Evolutionary conservation across 169 alveolate species (phyloP).

Genomic region (Plasmodium fragile): DNA sequence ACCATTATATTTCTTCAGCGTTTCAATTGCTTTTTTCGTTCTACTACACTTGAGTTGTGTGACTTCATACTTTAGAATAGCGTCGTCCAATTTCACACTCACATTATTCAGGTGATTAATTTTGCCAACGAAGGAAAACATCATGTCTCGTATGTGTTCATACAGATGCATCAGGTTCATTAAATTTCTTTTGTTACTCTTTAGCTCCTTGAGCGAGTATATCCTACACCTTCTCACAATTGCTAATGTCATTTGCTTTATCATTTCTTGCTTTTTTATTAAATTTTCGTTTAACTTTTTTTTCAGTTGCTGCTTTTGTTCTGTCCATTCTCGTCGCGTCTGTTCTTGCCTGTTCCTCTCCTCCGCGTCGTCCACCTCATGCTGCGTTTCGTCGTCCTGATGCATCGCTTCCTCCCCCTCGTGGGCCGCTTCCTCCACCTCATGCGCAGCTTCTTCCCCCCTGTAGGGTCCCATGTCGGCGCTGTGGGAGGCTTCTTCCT

Average conservation of each 20-base stretch:
- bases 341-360: background rate
- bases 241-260: slow-evolving; percentile 25
- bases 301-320: slow-evolving; percentile 15
- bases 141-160: slow-evolving; percentile 28
- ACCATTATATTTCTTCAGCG: slow-evolving; percentile 26
- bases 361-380: background rate
- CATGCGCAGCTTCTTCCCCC: background rate
- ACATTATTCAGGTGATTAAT: slow-evolving; percentile 43
- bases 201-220: slow-evolving; percentile 20
- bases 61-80: slow-evolving; percentile 39
- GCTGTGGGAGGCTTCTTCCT: background rate
- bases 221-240: slow-evolving; percentile 45
- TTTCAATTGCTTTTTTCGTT: slow-evolving; percentile 69
- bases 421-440: background rate
- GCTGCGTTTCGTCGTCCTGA: background rate
- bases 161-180: slow-evolving; percentile 23
- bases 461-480: background rate
- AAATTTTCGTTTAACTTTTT: slow-evolving; percentile 30
- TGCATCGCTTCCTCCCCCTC: no score
- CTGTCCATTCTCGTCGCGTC: background rate
- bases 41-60: slow-evolving; percentile 32
- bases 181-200: slow-evolving; percentile 22
- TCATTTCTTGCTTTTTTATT: slow-evolving; percentile 40
- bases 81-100: slow-evolving; percentile 40
- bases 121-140: slow-evolving; percentile 36